These are phyloP conservation scores for Trypanosomatidae sp. DNA, from an alignment of 208 protist species.

Conservation along the genomic window DNA sequence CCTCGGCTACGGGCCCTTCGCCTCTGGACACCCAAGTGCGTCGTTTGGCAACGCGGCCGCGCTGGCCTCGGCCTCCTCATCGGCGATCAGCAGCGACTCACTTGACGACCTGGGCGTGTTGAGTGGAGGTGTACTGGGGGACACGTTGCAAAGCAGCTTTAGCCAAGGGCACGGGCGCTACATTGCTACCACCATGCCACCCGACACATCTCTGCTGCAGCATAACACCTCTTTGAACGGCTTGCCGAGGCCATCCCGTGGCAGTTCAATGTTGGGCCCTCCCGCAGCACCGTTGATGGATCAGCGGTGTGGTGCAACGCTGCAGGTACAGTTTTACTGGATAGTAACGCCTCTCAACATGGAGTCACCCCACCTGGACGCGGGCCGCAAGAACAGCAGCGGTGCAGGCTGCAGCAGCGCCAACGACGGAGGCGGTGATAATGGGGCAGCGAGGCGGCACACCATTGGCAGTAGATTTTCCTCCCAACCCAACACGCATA, in stretches of 20 bases:
- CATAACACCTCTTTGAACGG: not conserved
- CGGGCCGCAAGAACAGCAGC: not conserved
- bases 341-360: slow-evolving; percentile 17
- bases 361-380: slow-evolving; percentile 6
- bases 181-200: not conserved
- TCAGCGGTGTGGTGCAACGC: slow-evolving; percentile 19
- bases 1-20: not conserved
- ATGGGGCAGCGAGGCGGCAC: not conserved
- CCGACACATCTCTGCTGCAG: not conserved
- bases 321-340: slow-evolving; percentile 36
- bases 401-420: not conserved
- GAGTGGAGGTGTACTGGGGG: slow-evolving; percentile 18
- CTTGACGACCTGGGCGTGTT: slow-evolving; percentile 12
- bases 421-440: not conserved
- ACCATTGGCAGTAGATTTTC: not conserved
- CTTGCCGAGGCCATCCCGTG: not conserved
- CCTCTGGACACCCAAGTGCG: not conserved
- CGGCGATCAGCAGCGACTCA: slow-evolving; percentile 18
- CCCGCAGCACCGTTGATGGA: slow-evolving; percentile 7
- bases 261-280: not conserved
- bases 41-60: not conserved
- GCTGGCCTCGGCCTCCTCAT: slow-evolving; percentile 6
- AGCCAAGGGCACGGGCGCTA: slow-evolving; percentile 7
- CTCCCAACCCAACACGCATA: not conserved
- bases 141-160: slow-evolving; percentile 30